phyloP scores from a whole-genome alignment of 345 rosid species.

The Syzygium aqueum region DNA sequence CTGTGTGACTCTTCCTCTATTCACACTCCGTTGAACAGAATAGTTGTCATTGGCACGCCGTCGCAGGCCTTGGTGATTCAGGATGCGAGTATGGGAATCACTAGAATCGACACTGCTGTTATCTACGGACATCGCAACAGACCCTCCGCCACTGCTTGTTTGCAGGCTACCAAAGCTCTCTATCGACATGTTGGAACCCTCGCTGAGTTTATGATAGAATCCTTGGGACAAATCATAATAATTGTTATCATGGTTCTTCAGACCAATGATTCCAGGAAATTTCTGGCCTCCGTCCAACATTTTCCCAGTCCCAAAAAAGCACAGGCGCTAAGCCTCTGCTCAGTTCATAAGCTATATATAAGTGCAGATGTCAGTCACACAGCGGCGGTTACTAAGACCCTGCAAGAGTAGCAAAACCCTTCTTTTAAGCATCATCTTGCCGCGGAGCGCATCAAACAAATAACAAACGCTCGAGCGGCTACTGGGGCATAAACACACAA shows the following conservation, averaged over 20 bases:
- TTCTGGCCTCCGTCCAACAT: constrained; percentile 36
- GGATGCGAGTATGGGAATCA: constrained; percentile 34
- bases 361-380: not conserved
- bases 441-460: not conserved
- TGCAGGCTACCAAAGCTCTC: constrained; percentile 35
- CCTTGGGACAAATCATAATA: constrained; percentile 30
- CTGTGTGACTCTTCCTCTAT: constrained; percentile 22
- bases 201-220: constrained; percentile 29
- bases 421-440: not conserved
- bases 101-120: constrained; percentile 37
- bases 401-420: not conserved
- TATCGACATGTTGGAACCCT: constrained; percentile 37
- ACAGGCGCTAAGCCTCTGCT: not conserved
- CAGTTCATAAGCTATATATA: not conserved
- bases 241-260: constrained; percentile 17
- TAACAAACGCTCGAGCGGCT: not conserved
- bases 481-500: not conserved
- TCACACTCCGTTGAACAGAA: constrained; percentile 18
- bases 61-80: constrained; percentile 32
- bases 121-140: constrained; percentile 32
- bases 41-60: constrained; percentile 25
- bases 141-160: constrained; percentile 35
- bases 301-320: not conserved
- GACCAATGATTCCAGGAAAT: constrained; percentile 25
- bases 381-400: not conserved